Percentiles rank a stretch among this genome's conserved stretches.
phyloP scores from a whole-genome alignment of 805 yeast genomes.

The Blastobotrys mokoenaii region DNA sequence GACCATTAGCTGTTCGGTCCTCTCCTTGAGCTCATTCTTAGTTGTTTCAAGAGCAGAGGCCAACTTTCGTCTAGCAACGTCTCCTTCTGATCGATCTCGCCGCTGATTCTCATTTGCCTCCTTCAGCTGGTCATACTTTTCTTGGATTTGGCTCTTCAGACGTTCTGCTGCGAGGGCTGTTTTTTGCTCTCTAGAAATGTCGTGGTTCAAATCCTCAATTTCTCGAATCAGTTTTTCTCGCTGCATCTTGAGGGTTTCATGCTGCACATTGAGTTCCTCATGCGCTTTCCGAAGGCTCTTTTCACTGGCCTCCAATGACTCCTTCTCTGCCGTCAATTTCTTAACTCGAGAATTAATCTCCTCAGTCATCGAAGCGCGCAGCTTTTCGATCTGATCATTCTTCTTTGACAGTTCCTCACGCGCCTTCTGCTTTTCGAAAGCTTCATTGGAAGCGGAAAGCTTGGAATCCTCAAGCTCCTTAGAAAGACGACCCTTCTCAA shows the following conservation, averaged over 20 bases:
- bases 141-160: constrained; percentile 13
- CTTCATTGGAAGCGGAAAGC: constrained; percentile 8
- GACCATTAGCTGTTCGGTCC: constrained; percentile 31
- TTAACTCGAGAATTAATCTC: constrained; percentile 25
- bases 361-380: constrained; percentile 13
- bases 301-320: constrained; percentile 33
- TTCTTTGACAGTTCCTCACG: constrained; percentile 14
- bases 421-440: constrained; percentile 14
- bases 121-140: constrained; percentile 15
- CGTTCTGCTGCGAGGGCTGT: constrained; percentile 17
- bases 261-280: constrained; percentile 14
- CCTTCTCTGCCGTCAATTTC: constrained; percentile 38
- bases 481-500: constrained; percentile 11
- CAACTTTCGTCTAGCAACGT: constrained; percentile 18
- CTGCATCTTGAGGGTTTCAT: constrained; percentile 12
- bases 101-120: constrained; percentile 15
- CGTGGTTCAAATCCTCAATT: constrained; percentile 25
- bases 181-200: constrained; percentile 18
- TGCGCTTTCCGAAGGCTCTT: constrained; percentile 16
- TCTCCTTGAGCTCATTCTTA: constrained; percentile 14
- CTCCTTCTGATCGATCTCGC: constrained; percentile 19
- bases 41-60: constrained; percentile 14
- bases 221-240: constrained; percentile 20
- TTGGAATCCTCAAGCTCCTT: constrained; percentile 15
- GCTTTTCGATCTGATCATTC: constrained; percentile 16